Percentiles rank a stretch among this genome's conserved stretches.
These are phyloP conservation scores for Trichoderma aggressivum DNA, from an alignment of 2,329 filamentous ascomycete genomes.

Conservation along the genomic window DNA sequence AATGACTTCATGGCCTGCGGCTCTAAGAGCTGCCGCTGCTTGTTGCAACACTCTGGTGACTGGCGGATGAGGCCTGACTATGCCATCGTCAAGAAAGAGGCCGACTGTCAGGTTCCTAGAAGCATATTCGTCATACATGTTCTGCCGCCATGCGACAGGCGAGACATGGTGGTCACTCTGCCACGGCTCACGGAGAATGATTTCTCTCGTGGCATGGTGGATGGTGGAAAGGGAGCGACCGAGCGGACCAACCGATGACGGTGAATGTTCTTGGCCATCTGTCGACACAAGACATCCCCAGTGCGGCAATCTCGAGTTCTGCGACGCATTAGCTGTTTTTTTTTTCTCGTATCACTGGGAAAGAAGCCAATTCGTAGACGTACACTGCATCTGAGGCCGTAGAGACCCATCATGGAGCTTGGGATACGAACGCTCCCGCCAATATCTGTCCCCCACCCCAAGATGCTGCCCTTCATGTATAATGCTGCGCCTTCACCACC, in stretches of 20 bases:
- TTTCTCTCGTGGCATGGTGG: not conserved
- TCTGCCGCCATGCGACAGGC: conserved; percentile 51
- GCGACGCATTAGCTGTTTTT: not conserved
- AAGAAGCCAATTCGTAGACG: not conserved
- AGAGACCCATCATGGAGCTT: conserved; percentile 26
- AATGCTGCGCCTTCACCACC: conserved; percentile 27
- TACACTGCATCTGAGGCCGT: conserved; percentile 26
- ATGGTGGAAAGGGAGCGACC: not conserved
- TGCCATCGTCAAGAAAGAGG: not conserved
- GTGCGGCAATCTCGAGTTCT: not conserved
- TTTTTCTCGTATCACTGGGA: not conserved
- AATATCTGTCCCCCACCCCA: conserved; percentile 28
- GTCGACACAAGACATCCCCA: not conserved
- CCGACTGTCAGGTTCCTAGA: not conserved
- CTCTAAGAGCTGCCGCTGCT: conserved; percentile 64
- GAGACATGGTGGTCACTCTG: conserved; percentile 49
- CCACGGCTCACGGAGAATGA: conserved; percentile 43
- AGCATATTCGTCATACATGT: not conserved
- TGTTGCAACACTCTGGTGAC: conserved; percentile 73
- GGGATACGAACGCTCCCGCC: conserved; percentile 30
- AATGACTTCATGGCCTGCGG: conserved; percentile 72
- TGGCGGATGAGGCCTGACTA: conserved; percentile 74
- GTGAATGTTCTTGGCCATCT: not conserved
- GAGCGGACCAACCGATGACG: not conserved
- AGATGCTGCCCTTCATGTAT: conserved; percentile 22